A percentile compares a stretch with the other conserved stretches of the same genome.
These are phyloP conservation scores for Yarrowia yakushimensis DNA, from an alignment of 805 yeast genomes.

Conservation along the genomic window DNA sequence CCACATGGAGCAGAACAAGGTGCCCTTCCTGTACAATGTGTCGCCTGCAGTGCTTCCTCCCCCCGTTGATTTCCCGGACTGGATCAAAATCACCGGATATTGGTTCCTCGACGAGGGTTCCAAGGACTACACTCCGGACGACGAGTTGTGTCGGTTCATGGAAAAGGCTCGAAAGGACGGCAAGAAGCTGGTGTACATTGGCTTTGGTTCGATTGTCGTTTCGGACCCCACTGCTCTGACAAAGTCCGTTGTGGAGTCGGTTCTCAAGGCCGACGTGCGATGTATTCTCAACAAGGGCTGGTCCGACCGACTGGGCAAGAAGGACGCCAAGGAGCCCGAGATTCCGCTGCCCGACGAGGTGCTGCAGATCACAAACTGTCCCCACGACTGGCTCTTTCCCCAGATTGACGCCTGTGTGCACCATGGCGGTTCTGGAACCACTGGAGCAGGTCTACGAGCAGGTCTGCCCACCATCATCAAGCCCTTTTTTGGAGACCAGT, in stretches of 20 bases:
- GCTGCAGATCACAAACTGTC: slow-evolving; percentile 66
- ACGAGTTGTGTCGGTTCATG: slow-evolving; percentile 56
- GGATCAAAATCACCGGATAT: slow-evolving; percentile 95
- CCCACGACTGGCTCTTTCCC: slow-evolving; percentile 94
- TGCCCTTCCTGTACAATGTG: slow-evolving; percentile 85
- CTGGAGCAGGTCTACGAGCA: slow-evolving; percentile 83
- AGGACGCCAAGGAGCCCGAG: slow-evolving; percentile 41
- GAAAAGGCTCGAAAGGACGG: slow-evolving; percentile 53
- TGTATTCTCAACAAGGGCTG: slow-evolving; percentile 92
- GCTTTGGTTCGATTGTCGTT: slow-evolving; percentile 94
- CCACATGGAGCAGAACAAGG: slow-evolving; percentile 66
- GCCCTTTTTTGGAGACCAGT: slow-evolving; percentile 96
- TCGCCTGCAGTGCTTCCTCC: slow-evolving; percentile 90
- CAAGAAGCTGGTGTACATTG: slow-evolving; percentile 81
- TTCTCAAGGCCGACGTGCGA: slow-evolving; percentile 71
- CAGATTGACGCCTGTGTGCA: slow-evolving; percentile 91
- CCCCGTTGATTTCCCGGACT: slow-evolving; percentile 86
- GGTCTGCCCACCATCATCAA: slow-evolving; percentile 88
- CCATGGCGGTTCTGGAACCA: slow-evolving; percentile 96
- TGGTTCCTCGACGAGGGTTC: slow-evolving; percentile 80
- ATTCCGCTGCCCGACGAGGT: slow-evolving; percentile 61
- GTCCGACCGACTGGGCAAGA: slow-evolving; percentile 66
- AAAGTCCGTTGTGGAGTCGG: slow-evolving; percentile 72
- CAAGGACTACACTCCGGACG: slow-evolving; percentile 56
- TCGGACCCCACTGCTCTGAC: slow-evolving; percentile 76